A percentile compares a stretch with the other conserved stretches of the same genome.
These are phyloP conservation scores for Phaeosphaeriaceae sp. DNA, from an alignment of 2,329 filamentous ascomycete genomes.

Conservation along the genomic window DNA sequence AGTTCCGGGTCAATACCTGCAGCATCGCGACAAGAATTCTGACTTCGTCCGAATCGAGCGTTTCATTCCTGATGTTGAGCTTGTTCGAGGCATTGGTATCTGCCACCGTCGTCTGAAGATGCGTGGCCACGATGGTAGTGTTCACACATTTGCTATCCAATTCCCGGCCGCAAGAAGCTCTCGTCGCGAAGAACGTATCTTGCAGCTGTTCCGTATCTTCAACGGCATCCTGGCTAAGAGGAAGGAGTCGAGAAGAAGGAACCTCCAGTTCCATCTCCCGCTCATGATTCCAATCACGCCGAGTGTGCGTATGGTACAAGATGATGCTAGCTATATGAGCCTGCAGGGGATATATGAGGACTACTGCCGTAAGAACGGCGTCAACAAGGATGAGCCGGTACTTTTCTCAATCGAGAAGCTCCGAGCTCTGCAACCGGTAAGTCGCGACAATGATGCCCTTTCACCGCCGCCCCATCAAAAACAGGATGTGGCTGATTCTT, in stretches of 20 bases:
- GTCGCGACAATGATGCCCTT: constrained; percentile 5
- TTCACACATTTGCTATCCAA: constrained; percentile 96
- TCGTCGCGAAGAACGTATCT: constrained; percentile 89
- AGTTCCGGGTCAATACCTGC: constrained; percentile 93
- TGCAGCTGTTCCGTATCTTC: constrained; percentile 96
- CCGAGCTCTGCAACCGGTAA: constrained; percentile 64
- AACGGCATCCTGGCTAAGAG: constrained; percentile 90
- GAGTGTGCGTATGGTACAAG: constrained; percentile 92
- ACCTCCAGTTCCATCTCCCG: constrained; percentile 94
- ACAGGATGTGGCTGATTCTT: background rate
- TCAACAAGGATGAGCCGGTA: constrained; percentile 94
- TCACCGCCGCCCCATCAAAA: background rate
- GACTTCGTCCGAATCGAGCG: constrained; percentile 98
- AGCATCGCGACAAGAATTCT: constrained; percentile 98
- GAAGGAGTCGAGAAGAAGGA: constrained; percentile 92
- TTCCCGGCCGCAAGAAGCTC: constrained; percentile 93
- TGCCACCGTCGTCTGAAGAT: constrained; percentile 95
- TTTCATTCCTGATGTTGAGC: constrained; percentile 92
- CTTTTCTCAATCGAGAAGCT: constrained; percentile 96
- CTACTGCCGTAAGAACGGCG: constrained; percentile 83
- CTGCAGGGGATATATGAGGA: constrained; percentile 96
- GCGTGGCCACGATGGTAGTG: constrained; percentile 93
- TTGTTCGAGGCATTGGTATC: constrained; percentile 87
- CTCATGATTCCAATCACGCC: constrained; percentile 95
- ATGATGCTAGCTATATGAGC: constrained; percentile 92